Conservation (phyloP, 441 rosid species). For the Melastoma candidum region DNA sequence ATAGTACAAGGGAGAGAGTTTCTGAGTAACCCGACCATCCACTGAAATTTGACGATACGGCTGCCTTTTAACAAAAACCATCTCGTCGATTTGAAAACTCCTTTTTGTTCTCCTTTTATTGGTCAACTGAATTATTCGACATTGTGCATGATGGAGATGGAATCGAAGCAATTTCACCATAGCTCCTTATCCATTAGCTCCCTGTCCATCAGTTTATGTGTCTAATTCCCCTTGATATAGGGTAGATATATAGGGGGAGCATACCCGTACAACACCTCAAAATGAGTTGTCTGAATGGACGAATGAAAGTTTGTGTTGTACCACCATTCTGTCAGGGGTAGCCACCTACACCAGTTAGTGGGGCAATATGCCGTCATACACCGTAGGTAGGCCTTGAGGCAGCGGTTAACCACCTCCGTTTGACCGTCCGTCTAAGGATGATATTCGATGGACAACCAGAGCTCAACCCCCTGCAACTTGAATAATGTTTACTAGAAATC, state of each 20-base stretch:
- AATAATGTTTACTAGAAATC: not conserved
- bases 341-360: not conserved
- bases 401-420: not conserved
- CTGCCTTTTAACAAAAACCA: not conserved
- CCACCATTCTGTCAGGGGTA: not conserved
- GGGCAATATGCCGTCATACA: not conserved
- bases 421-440: slow-evolving; percentile 2
- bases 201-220: not conserved
- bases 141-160: not conserved
- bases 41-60: not conserved
- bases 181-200: not conserved
- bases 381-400: not conserved
- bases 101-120: not conserved
- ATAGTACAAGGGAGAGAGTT: not conserved
- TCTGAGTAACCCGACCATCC: not conserved
- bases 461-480: not conserved
- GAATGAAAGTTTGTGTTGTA: not conserved
- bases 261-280: not conserved
- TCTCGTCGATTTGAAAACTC: not conserved
- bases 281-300: not conserved
- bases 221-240: not conserved
- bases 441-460: not conserved
- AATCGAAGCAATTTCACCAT: not conserved
- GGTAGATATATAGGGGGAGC: not conserved
- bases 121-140: not conserved